phyloP scores from a whole-genome alignment of 1,139 yeast species.

The Suhomyces ambrosiae region DNA sequence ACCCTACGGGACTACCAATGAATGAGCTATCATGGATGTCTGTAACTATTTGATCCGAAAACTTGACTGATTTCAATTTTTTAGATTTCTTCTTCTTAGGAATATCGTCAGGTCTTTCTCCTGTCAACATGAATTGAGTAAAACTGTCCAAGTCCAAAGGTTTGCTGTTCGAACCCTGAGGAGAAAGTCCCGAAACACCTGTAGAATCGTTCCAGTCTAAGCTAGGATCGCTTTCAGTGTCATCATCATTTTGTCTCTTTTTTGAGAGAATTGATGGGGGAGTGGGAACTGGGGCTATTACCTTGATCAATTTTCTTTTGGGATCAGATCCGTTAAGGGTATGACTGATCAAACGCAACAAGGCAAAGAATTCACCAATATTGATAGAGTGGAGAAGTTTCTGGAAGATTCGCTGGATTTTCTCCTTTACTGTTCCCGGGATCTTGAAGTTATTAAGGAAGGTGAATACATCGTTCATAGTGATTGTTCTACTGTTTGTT shows the following conservation, averaged over 20 bases:
- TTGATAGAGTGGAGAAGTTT: constrained; percentile 55
- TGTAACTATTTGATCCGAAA: constrained; percentile 62
- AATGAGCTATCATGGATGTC: constrained; percentile 39
- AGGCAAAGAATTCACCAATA: constrained; percentile 76
- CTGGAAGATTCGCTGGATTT: constrained; percentile 52
- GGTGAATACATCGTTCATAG: constrained; percentile 61
- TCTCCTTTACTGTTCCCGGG: constrained; percentile 40
- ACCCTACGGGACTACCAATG: constrained; percentile 25
- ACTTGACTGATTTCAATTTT: constrained; percentile 64
- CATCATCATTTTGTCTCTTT: constrained; percentile 51
- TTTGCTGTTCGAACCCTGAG: constrained; percentile 13
- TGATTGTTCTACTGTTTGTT: constrained; percentile 55
- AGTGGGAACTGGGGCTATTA: constrained; percentile 60
- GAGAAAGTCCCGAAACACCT: constrained; percentile 1
- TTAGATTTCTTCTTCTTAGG: constrained; percentile 34
- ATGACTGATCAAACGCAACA: constrained; percentile 65
- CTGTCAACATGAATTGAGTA: constrained; percentile 73
- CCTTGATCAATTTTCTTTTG: constrained; percentile 49
- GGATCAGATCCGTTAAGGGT: constrained; percentile 51
- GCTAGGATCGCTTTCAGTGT: constrained; percentile 30
- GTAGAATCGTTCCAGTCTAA: constrained; percentile 29
- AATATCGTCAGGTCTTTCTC: constrained; percentile 57
- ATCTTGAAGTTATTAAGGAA: constrained; percentile 66
- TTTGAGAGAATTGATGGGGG: constrained; percentile 69
- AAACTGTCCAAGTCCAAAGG: constrained; percentile 71